These are phyloP conservation scores for Nakazawaea anatomiae DNA, from an alignment of 805 yeast species.

Conservation along the genomic window DNA sequence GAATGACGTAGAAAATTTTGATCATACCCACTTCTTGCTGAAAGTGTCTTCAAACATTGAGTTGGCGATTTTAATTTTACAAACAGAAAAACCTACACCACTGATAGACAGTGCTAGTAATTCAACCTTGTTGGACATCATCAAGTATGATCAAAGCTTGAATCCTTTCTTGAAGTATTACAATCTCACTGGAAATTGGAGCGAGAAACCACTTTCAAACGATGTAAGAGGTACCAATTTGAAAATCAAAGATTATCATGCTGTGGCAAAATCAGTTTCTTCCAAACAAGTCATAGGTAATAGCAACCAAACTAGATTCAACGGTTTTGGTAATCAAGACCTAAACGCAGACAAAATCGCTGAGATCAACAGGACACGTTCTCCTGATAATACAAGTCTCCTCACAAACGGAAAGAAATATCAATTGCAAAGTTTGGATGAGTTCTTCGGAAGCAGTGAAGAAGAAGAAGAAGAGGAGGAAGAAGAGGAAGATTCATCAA, in stretches of 20 bases:
- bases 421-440: slow-evolving; percentile 76
- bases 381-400: slow-evolving; percentile 14
- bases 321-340: slow-evolving; percentile 5
- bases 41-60: slow-evolving; percentile 30
- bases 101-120: background rate
- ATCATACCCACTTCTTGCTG: slow-evolving; percentile 14
- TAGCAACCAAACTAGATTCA: background rate
- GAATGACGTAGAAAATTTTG: slow-evolving; percentile 14
- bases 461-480: slow-evolving; percentile 23
- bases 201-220: slow-evolving; percentile 1
- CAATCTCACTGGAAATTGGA: slow-evolving; percentile 3
- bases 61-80: slow-evolving; percentile 63
- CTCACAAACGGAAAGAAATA: slow-evolving; percentile 32
- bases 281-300: background rate
- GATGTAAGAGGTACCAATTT: background rate
- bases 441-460: slow-evolving; percentile 59
- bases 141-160: slow-evolving; percentile 12
- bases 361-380: slow-evolving; percentile 2
- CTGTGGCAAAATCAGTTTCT: slow-evolving; percentile 3
- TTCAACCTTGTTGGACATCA: slow-evolving; percentile 5
- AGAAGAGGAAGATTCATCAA: slow-evolving; percentile 14
- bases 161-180: slow-evolving; percentile 5
- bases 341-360: background rate
- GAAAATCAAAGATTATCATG: slow-evolving; percentile 1
- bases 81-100: slow-evolving; percentile 60